These are phyloP conservation scores for Tubosaeta brunneosetosa DNA, from an alignment of 768 basidiomycete genomes.

Conservation along the genomic window DNA sequence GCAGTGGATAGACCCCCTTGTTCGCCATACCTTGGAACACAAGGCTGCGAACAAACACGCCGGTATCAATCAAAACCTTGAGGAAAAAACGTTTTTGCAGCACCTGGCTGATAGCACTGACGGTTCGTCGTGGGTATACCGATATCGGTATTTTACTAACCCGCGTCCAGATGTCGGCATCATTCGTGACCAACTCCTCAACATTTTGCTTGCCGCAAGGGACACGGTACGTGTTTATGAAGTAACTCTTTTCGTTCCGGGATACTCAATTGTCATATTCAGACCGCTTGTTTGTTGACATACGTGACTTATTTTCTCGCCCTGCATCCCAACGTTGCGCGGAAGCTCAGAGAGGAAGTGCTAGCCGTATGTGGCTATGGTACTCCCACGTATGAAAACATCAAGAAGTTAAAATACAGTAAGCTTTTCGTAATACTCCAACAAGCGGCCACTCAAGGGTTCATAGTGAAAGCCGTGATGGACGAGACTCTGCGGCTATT, in stretches of 20 bases:
- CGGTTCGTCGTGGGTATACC: conserved; percentile 35
- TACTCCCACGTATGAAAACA: conserved; percentile 50
- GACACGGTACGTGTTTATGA: conserved; percentile 55
- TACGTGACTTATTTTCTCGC: conserved; percentile 68
- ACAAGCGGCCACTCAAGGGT: conserved; percentile 1
- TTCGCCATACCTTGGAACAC: conserved; percentile 46
- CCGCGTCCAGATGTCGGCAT: conserved; percentile 48
- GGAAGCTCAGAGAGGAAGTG: conserved; percentile 56
- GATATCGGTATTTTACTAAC: conserved; percentile 3
- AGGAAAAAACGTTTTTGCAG: conserved; percentile 61
- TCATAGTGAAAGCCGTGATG: conserved; percentile 65
- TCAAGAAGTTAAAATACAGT: conserved; percentile 67
- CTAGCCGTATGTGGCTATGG: conserved; percentile 48
- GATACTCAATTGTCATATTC: conserved; percentile 1
- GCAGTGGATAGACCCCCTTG: conserved; percentile 58
- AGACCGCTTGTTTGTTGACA: conserved; percentile 70
- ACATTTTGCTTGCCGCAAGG: conserved; percentile 69
- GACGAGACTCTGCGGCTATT: conserved; percentile 76
- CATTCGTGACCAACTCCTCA: conserved; percentile 75
- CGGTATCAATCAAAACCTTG: conserved; percentile 36
- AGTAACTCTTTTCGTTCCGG: background rate
- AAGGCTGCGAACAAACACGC: conserved; percentile 37
- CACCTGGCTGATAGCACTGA: conserved; percentile 64
- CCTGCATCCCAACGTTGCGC: conserved; percentile 52
- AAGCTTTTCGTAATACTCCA: conserved; percentile 15